Evolutionary conservation across 2,329 filamentous ascomycete genomes (phyloP).

Genomic region (Fusarium illudens): DNA sequence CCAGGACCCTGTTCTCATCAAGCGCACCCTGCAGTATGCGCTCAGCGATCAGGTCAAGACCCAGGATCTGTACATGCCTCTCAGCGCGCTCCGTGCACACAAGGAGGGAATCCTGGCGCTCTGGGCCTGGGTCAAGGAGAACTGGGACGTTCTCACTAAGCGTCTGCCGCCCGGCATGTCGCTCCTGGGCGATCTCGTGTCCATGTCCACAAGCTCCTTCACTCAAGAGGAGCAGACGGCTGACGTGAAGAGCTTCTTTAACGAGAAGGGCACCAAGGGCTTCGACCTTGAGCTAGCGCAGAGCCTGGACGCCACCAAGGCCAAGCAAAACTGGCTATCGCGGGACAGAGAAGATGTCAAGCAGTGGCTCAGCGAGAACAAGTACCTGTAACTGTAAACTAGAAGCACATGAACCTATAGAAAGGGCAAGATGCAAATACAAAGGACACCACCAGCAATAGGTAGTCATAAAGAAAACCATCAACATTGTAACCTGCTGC

Average conservation of each 20-base stretch:
- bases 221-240: constrained; percentile 78
- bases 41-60: constrained; percentile 86
- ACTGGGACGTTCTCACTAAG: constrained; percentile 86
- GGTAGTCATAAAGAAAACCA: constrained; percentile 2
- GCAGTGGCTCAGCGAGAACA: constrained; percentile 57
- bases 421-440: not conserved
- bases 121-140: constrained; percentile 83
- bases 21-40: constrained; percentile 79
- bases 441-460: not conserved
- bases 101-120: constrained; percentile 80
- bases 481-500: not conserved
- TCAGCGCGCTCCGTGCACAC: constrained; percentile 80
- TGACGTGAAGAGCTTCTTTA: constrained; percentile 83
- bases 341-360: constrained; percentile 75
- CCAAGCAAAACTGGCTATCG: constrained; percentile 70
- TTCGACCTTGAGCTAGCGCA: constrained; percentile 92
- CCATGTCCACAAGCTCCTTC: constrained; percentile 83
- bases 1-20: constrained; percentile 79
- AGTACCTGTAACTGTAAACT: constrained; percentile 42
- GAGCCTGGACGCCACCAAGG: constrained; percentile 82
- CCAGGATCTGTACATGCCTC: constrained; percentile 92
- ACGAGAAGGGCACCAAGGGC: constrained; percentile 79
- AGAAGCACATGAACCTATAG: not conserved
- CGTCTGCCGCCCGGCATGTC: constrained; percentile 85
- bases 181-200: constrained; percentile 86